Conservation (phyloP, 2,329 filamentous ascomycete species). For the Golovinomyces cichoracearum region DNA sequence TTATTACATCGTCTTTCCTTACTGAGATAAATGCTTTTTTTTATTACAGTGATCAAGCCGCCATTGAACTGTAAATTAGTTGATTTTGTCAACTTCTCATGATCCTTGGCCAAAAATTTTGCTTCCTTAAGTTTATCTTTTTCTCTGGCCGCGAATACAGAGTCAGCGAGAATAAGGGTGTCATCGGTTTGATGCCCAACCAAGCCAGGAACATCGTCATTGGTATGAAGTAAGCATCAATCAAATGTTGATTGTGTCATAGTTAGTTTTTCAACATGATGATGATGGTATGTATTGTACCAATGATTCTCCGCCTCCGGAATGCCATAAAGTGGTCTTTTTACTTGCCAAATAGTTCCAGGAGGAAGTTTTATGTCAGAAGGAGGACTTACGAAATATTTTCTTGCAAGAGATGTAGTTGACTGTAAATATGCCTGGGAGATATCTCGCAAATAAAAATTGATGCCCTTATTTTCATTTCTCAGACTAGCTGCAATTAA, state of each 20-base stretch:
- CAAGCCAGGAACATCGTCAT: not conserved
- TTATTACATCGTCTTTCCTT: slow-evolving; percentile 1
- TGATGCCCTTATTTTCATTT: not conserved
- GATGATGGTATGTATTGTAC: slow-evolving; percentile 1
- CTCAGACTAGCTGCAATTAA: not conserved
- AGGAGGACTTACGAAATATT: not conserved
- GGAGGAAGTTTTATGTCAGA: not conserved
- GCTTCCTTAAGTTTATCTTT: not conserved
- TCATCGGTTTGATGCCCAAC: not conserved
- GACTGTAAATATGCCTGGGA: slow-evolving; percentile 1
- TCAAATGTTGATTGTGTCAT: slow-evolving; percentile 2
- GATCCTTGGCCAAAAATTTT: slow-evolving; percentile 1
- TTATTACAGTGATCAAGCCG: not conserved
- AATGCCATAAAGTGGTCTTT: slow-evolving; percentile 1
- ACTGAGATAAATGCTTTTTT: not conserved
- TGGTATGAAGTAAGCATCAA: slow-evolving; percentile 1
- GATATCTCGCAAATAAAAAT: slow-evolving; percentile 1
- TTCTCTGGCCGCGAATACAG: not conserved
- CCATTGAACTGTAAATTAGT: not conserved
- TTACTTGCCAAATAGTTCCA: not conserved
- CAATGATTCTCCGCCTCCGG: slow-evolving; percentile 2
- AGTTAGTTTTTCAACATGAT: slow-evolving; percentile 1
- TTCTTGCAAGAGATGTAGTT: not conserved
- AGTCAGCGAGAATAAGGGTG: not conserved
- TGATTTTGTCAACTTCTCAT: not conserved